phyloP scores from a whole-genome alignment of 345 rosid species.

The Barbarea vulgaris region DNA sequence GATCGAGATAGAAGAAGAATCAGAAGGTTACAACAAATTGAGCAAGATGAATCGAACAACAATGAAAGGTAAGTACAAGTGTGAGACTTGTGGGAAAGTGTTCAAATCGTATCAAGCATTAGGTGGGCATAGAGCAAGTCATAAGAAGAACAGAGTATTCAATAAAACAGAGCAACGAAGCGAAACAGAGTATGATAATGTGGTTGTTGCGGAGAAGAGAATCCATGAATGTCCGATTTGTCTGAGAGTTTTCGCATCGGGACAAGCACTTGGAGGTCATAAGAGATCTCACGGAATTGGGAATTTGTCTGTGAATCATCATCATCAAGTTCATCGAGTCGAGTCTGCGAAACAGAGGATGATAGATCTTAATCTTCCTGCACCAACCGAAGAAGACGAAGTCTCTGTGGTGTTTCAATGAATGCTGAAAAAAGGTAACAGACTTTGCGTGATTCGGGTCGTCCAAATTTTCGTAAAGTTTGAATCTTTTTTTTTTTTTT shows the following conservation, averaged over 20 bases:
- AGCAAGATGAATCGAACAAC: conserved; percentile 39
- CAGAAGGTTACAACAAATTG: conserved; percentile 39
- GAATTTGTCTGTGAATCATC: conserved; percentile 36
- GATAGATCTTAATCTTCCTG: conserved; percentile 95
- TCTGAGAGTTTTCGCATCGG: conserved; percentile 76
- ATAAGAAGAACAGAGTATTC: conserved; percentile 59
- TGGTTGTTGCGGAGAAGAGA: conserved; percentile 42
- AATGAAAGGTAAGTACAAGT: conserved; percentile 56
- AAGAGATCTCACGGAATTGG: conserved; percentile 79
- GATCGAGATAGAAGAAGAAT: conserved; percentile 48
- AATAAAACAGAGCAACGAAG: conserved; percentile 35
- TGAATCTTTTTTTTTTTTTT: conserved; percentile 39
- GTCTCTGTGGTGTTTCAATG: conserved; percentile 74
- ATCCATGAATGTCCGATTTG: conserved; percentile 85
- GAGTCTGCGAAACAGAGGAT: conserved; percentile 44
- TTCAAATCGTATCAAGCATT: conserved; percentile 93
- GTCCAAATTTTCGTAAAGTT: conserved; percentile 51
- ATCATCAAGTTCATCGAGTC: conserved; percentile 24
- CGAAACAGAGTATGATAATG: conserved; percentile 45
- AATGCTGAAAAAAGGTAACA: conserved; percentile 50
- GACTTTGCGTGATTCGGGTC: conserved; percentile 49
- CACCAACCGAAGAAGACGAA: conserved; percentile 78
- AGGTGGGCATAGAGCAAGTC: conserved; percentile 94
- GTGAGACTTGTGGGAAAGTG: conserved; percentile 79
- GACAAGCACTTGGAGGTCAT: conserved; percentile 98